Evolutionary conservation across 129 eudicot genomes (phyloP).

Genomic region (Pulicaria dysenterica): DNA sequence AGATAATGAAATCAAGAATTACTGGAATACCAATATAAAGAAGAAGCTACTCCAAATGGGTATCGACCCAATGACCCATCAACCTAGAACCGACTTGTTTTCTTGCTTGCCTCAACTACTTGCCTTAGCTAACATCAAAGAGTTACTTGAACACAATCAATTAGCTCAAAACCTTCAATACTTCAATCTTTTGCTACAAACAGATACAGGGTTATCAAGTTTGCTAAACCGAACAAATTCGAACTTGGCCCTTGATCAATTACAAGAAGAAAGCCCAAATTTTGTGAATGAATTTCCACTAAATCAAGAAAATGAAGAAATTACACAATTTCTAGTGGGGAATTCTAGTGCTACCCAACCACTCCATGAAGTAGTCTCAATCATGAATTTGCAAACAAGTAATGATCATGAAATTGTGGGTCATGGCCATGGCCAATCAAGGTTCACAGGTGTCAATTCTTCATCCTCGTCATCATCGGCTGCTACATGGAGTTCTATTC

Average conservation of each 20-base stretch:
- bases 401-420: conserved; percentile 32
- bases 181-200: conserved; percentile 37
- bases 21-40: conserved; percentile 54
- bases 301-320: conserved; percentile 27
- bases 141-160: conserved; percentile 45
- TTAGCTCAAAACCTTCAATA: conserved; percentile 47
- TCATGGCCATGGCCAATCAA: conserved; percentile 33
- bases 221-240: conserved; percentile 10
- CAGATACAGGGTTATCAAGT: conserved; percentile 4
- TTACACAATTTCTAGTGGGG: conserved; percentile 25
- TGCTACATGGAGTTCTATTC: conserved; percentile 20
- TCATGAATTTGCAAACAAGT: conserved; percentile 30
- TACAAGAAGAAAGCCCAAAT: conserved; percentile 26
- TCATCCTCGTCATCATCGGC: conserved; percentile 19
- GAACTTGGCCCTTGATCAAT: background rate
- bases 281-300: conserved; percentile 18
- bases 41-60: conserved; percentile 53
- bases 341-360: conserved; percentile 39
- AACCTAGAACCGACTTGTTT: conserved; percentile 45
- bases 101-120: conserved; percentile 44
- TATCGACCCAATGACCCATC: conserved; percentile 54
- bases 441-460: conserved; percentile 28
- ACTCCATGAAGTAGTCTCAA: conserved; percentile 55
- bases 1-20: conserved; percentile 54
- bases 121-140: conserved; percentile 40